These are phyloP conservation scores for Astrothelium macrocarpum DNA, from an alignment of 495 filamentous ascomycete species.

Conservation along the genomic window DNA sequence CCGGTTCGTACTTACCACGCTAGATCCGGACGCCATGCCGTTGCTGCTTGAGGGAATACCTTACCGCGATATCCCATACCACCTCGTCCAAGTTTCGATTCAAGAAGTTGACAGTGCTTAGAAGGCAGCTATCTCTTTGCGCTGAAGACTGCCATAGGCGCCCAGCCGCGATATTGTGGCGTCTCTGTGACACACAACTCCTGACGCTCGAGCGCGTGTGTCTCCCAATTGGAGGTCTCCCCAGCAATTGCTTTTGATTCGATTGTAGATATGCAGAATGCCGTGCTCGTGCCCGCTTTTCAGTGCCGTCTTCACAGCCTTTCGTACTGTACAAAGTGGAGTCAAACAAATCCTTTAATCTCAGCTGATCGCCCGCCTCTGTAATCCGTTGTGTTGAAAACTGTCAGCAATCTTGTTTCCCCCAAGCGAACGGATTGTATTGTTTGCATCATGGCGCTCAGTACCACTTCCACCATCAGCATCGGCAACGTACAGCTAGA, in stretches of 20 bases:
- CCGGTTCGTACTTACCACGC: not conserved
- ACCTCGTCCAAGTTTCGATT: not conserved
- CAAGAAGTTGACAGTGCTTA: not conserved
- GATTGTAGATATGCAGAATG: not conserved
- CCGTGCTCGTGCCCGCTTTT: not conserved
- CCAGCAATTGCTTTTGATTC: constrained; percentile 1
- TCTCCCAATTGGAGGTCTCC: not conserved
- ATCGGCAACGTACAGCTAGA: too few species aligned
- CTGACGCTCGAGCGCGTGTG: not conserved
- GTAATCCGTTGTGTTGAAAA: not conserved
- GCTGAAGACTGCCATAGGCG: not conserved
- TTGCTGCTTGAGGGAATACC: not conserved
- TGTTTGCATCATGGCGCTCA: not conserved
- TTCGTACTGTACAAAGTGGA: too few species aligned
- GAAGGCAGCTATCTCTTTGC: not conserved
- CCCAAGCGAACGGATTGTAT: not conserved
- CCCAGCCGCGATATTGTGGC: not conserved
- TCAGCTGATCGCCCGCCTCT: not conserved
- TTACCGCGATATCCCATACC: not conserved
- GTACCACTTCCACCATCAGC: too few species aligned
- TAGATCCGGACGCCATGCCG: not conserved
- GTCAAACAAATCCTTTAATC: not conserved
- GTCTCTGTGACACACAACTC: not conserved
- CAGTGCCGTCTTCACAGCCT: not conserved
- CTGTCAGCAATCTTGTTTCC: not conserved